Evolutionary conservation across 1,284 basidiomycete genomes (phyloP), one percentile per base, ranked within the genome.

Genomic region (Pisolithus thermaeus): DNA sequence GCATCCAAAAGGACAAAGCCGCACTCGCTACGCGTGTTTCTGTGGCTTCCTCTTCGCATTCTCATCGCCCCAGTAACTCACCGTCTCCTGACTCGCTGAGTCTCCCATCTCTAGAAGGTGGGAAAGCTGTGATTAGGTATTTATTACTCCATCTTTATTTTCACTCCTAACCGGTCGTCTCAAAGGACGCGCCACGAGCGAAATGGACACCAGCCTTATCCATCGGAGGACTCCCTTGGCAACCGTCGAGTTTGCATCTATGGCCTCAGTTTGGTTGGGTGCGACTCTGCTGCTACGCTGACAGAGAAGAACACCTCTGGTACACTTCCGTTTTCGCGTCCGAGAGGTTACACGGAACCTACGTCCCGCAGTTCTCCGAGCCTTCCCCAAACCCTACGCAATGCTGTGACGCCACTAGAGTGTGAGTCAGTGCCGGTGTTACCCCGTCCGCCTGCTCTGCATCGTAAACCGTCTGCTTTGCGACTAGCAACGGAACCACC

Each of bases 21-120:
- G 68, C 72, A 38, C 50, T 66, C 25, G 56, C 68, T 52, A 73
- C 76, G 59, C 72, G 79, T 51, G 64, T 70, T 18, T 83, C 81
- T 3, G 79, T 79, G 61, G 74, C 75, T 28, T 77, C 79, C 16
- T 81, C 80, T 5, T 77, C 79, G 12, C 69, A 75, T 54, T 80
- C 77, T 37, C 72, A 76, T 59, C 62, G 62, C 57, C 59, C 48
- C 23, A n/a, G 44, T 30, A 18, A 37, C 55, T 53, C 37, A 58
- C 55, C 32, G 52, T 47, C 47, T 51, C 22, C 58, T 32, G 47
- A 36, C 47, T 48, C 41, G 36, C 36, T 49, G 47, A 52, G 52
- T 32, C 47, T 46, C 8, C 54, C 47, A 43, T 50, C 58, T 30
- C 23, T 25, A 12, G 48, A 47, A 39, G 44, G 46, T 50, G 32